A percentile compares a stretch with the other conserved stretches of the same genome.
Evolutionary conservation across 225 moss, liverwort and hornwort species (phyloP).

Genomic region (Asterella californica): DNA sequence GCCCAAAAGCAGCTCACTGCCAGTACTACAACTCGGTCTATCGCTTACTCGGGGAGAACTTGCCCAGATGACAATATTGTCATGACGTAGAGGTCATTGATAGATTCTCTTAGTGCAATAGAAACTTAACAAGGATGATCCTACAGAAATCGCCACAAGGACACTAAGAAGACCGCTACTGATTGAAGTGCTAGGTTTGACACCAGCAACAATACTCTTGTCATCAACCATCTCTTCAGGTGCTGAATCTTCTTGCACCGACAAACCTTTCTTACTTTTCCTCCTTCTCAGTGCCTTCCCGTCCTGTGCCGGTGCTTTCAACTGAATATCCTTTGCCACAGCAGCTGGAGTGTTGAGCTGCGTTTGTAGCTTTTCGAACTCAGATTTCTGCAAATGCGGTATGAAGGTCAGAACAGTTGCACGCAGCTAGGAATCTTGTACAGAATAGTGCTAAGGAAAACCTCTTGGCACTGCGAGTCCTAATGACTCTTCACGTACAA

Average conservation of each 20-base stretch:
- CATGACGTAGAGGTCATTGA: conserved; percentile 23
- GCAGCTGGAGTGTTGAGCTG: conserved; percentile 27
- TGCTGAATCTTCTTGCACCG: conserved; percentile 11
- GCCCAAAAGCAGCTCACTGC: neutral
- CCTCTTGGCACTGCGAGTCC: too few relatives aligned
- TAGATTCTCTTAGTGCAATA: conserved; percentile 44
- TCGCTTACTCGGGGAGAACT: neutral
- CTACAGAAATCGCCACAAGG: conserved; percentile 41
- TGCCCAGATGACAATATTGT: neutral
- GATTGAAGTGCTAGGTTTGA: conserved; percentile 19
- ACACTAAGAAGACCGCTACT: conserved; percentile 34
- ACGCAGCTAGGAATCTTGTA: neutral
- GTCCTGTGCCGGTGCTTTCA: conserved; percentile 13
- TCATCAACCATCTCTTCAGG: conserved; percentile 19
- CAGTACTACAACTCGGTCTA: neutral
- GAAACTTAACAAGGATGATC: conserved; percentile 43
- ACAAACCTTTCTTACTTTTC: conserved; percentile 22
- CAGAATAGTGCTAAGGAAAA: neutral
- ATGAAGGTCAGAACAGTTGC: neutral
- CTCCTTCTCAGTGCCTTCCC: conserved; percentile 27
- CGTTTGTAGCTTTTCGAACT: conserved; percentile 37
- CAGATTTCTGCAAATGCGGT: conserved; percentile 25
- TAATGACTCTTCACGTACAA: too few relatives aligned
- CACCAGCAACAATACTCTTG: conserved; percentile 19
- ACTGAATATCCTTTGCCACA: conserved; percentile 2